Evolutionary conservation across 345 rosid species (phyloP), one percentile per base, ranked within the genome.

Genomic region (Carallia pectinifolia): DNA sequence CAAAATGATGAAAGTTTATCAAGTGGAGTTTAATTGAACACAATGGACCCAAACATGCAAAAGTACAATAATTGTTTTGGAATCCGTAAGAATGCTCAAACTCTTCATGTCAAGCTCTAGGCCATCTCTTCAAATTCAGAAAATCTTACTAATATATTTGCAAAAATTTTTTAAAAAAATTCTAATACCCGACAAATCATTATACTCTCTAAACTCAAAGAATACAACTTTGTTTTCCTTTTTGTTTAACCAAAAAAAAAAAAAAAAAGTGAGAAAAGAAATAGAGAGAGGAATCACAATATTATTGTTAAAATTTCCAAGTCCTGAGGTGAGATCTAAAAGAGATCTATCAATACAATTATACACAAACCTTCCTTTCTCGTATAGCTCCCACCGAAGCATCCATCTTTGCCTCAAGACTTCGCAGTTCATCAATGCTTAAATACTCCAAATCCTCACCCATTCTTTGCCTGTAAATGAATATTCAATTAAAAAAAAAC

Each of bases 381-480:
- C 91, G 87, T 19, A 87, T 58, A 15, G 36, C 62, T 23, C 69
- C 47, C 52, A 76, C 62, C n/a, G 87, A 54, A 61, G 76, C 38
- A 52, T 64, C 68, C 83, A 85, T 78, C 6, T 65, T 72, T 48
- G 67, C 75, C 74, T 85, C 91, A 56, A 87, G 89, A 68, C 58
- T 33, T 19, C 76, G 76, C 71, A 83, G 80, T 19, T 87, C 81
- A 58, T 83, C 58, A 16, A 80, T 52, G 69, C 63, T 70, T 44
- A 85, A 36, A 59, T 79, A 81, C 10, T 76, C 60, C 73, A 87
- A 63, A 63, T 83, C 89, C 66, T 82, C 87, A 40, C 91, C 91
- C 67, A 76, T 72, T 48, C 85, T 85, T 56, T 81, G 89, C 82
- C 91, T 87, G 71, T 59, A n/a, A n/a, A 61, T 7, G 29, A 70